Conservation (phyloP, 495 filamentous ascomycete species). For the Thermochaetoides thermophila region DNA sequence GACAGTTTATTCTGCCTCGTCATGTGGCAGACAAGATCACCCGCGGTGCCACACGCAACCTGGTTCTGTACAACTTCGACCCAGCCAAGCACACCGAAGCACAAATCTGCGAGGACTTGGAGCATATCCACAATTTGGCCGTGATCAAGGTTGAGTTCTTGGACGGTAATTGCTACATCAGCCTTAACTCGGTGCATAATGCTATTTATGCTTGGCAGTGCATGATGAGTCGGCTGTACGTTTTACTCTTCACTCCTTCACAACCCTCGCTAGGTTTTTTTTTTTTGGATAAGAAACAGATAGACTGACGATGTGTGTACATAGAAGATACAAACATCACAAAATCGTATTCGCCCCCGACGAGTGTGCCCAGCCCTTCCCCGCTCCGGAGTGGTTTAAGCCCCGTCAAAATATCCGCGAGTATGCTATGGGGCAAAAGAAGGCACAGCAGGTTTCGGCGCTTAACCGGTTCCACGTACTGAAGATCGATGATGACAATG, state of each 20-base stretch:
- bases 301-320: too few species aligned
- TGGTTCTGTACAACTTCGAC: conserved; percentile 47
- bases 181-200: conserved; percentile 65
- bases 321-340: conserved; percentile 52
- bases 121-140: conserved; percentile 69
- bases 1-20: conserved; percentile 53
- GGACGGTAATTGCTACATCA: conserved; percentile 44
- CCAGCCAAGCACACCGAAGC: conserved; percentile 47
- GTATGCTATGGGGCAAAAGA: conserved; percentile 24
- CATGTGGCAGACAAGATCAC: conserved; percentile 53
- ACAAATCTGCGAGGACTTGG: conserved; percentile 54
- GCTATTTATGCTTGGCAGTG: conserved; percentile 62
- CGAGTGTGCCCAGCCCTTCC: conserved; percentile 53
- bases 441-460: conserved; percentile 15
- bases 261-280: too few species aligned
- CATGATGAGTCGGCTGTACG: conserved; percentile 55
- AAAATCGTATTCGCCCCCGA: conserved; percentile 60
- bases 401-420: conserved; percentile 17
- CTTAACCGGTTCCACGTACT: conserved; percentile 54
- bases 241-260: background rate
- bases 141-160: conserved; percentile 51
- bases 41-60: conserved; percentile 63
- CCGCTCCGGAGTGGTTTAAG: conserved; percentile 4
- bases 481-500: conserved; percentile 29
- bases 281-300: too few species aligned